Evolutionary conservation across 1,284 basidiomycete genomes (phyloP), one percentile per base, ranked within the genome.

Genomic region (Spongispora temasekensis): DNA sequence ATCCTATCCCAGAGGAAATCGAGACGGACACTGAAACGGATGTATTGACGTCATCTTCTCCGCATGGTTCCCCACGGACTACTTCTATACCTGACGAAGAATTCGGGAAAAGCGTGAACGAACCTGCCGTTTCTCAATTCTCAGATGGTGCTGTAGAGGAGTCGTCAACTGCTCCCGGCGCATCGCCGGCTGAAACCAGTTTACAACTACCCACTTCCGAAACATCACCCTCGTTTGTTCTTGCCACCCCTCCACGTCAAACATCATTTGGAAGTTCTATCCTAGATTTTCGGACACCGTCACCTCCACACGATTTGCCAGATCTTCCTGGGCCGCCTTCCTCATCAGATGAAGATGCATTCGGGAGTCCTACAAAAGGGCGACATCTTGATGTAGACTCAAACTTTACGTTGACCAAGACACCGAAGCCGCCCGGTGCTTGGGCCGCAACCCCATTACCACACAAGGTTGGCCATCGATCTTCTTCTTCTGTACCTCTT

Each of bases 371-470:
- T 28, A 52, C 52, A 68, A 62, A 64, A 61, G 53, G 75, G 71
- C 61, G 72, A 67, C 61, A 63, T 69, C 42, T 65, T 59, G 64
- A 61, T 31, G 60, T 58, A 30, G 61, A 61, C 50, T 61, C 64
- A 25, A 67, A 79, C 55, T 65, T 75, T 17, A 80, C 80, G 1
- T 62, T 75, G 28, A 73, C 78, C 64, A 88, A 88, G 73, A 89
- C 87, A n/a, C 87, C 87, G 2, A 80, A 78, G 64, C 85, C 86
- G 17, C 89, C 89, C 34, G 89, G 90, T 30, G 87, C 81, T 42
- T 91, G 88, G 89, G 70, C 78, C n/a, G 71, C 78, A 15, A 89
- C 87, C 9, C 87, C 88, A 31, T 74, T 77, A 2, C 79, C 78
- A 50, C 59, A 66, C 27, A 71, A 68, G 44, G 35, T 53, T 1